Percentiles rank a stretch among this genome's conserved stretches.
Evolutionary conservation across 345 rosid genomes (phyloP).

Genomic region (Clarkia xantiana): DNA sequence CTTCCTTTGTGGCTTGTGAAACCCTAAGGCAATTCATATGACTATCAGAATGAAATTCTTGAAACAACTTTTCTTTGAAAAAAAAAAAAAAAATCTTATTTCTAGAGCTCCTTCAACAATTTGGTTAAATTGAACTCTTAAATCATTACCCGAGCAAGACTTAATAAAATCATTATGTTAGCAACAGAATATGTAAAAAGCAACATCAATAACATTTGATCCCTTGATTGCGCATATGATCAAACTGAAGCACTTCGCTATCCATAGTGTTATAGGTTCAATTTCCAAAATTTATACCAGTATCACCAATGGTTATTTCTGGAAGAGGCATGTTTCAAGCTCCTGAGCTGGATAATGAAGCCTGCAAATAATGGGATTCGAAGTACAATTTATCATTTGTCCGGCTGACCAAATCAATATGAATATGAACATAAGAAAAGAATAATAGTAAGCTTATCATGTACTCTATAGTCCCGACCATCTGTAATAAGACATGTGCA

Average conservation of each 20-base stretch:
- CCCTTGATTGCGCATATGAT: constrained; percentile 77
- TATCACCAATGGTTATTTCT: constrained; percentile 81
- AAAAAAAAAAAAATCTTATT: no score
- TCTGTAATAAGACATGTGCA: constrained; percentile 70
- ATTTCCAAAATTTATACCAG: constrained; percentile 81
- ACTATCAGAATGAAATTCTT: no score
- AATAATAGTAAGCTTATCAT: constrained; percentile 36
- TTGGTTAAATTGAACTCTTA: no score
- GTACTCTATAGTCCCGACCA: constrained; percentile 71
- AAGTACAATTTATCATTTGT: constrained; percentile 11
- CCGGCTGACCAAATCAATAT: background rate
- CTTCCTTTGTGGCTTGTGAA: no score
- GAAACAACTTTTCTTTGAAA: no score
- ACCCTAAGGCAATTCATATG: no score
- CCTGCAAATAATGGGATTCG: constrained; percentile 19
- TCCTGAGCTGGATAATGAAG: no score
- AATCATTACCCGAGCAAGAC: no score
- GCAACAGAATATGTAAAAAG: constrained; percentile 9
- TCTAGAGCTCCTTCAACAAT: no score
- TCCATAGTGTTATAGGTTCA: constrained; percentile 95
- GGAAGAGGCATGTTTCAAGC: constrained; percentile 91
- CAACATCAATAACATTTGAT: constrained; percentile 92
- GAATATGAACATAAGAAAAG: background rate
- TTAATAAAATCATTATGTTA: no score
- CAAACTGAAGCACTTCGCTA: constrained; percentile 80